Conservation (phyloP, 2,329 filamentous ascomycete genomes). For the Camptophora hylomeconis region DNA sequence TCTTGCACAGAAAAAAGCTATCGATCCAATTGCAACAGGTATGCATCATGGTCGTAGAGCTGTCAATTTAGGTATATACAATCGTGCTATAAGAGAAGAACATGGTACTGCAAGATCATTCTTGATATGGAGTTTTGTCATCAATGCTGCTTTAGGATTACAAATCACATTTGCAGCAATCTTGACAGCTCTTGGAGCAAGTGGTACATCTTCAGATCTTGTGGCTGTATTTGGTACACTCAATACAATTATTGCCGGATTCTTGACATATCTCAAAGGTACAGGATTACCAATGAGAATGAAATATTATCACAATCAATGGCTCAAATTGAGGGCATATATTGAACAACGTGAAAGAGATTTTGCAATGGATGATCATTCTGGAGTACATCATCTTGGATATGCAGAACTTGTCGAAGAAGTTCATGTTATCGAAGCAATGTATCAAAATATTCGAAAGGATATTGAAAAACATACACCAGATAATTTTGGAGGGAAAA, state of each 20-base stretch:
- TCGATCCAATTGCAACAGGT: no score
- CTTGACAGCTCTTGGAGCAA: constrained; percentile 45
- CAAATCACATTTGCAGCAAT: constrained; percentile 47
- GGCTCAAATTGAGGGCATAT: constrained; percentile 43
- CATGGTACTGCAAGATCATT: neutral
- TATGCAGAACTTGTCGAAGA: constrained; percentile 31
- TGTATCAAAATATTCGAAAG: constrained; percentile 24
- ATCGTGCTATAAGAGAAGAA: constrained; percentile 2
- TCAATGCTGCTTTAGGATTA: constrained; percentile 1
- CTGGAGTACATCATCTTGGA: no score
- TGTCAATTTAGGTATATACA: constrained; percentile 3
- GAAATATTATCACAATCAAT: constrained; percentile 41
- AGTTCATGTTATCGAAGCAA: constrained; percentile 37
- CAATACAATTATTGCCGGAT: constrained; percentile 48
- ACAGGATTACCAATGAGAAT: constrained; percentile 42
- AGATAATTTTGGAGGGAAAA: no score
- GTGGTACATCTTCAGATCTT: constrained; percentile 35
- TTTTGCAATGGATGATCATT: constrained; percentile 1
- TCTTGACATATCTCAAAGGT: constrained; percentile 46
- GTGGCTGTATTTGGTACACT: constrained; percentile 47
- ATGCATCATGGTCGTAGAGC: no score
- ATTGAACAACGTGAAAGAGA: constrained; percentile 36
- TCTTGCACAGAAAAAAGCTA: no score
- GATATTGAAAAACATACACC: constrained; percentile 17
- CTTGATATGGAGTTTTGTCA: neutral